phyloP scores from a whole-genome alignment of 176 grass and related monocot species.

The Guadua angustifolia region DNA sequence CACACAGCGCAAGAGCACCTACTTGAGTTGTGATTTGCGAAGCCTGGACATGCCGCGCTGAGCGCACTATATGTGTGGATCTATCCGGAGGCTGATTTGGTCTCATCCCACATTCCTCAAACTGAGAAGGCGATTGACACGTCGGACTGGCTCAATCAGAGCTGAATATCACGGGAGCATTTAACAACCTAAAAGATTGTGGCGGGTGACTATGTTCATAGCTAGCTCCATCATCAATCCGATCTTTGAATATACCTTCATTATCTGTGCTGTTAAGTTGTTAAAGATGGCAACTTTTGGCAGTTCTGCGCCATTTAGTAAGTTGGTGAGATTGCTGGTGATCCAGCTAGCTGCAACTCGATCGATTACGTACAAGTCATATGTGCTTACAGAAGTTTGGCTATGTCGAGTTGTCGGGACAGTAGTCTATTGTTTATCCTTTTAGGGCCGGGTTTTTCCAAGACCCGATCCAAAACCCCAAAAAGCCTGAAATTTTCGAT shows the following conservation, averaged over 20 bases:
- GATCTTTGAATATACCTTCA: not conserved
- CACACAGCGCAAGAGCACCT: not conserved
- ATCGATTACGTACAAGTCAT: too few relatives aligned
- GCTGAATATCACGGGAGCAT: not conserved
- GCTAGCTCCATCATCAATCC: not conserved
- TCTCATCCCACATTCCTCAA: not conserved
- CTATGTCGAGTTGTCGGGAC: too few relatives aligned
- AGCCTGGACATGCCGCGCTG: not conserved
- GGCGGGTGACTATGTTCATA: constrained; percentile 31
- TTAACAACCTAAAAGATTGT: constrained; percentile 6
- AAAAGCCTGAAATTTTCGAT: too few relatives aligned
- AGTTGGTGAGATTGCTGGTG: not conserved
- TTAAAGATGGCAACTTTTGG: not conserved
- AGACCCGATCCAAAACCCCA: too few relatives aligned
- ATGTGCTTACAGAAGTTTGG: not conserved
- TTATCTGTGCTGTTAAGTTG: constrained; percentile 10
- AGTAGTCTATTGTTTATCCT: not conserved
- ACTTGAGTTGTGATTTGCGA: not conserved
- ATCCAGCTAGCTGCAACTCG: not conserved
- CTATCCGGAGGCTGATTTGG: not conserved
- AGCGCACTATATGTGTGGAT: not conserved
- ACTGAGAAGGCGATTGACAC: not conserved
- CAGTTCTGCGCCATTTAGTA: too few relatives aligned
- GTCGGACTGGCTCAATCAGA: not conserved
- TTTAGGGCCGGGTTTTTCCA: too few relatives aligned